Evolutionary conservation across 1,284 basidiomycete species (phyloP).

Genomic region (Ceratobasidium sp.): DNA sequence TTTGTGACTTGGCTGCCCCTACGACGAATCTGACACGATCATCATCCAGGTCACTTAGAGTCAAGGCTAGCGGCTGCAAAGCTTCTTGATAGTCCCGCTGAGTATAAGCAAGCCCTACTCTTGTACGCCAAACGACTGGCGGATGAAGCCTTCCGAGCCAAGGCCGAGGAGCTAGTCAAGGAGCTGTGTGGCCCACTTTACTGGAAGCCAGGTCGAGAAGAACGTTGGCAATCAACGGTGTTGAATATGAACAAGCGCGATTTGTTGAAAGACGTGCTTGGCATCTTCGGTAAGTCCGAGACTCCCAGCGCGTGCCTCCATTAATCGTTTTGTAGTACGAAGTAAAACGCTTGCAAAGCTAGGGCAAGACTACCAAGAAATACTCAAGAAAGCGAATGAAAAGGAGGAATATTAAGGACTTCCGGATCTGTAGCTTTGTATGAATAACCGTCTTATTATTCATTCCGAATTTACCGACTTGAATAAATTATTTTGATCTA

Average conservation of each 20-base stretch:
- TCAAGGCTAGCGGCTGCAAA: slow-evolving; percentile 79
- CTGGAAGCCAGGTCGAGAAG: slow-evolving; percentile 74
- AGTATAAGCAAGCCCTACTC: slow-evolving; percentile 82
- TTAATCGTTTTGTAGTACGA: slow-evolving; percentile 63
- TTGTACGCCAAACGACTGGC: slow-evolving; percentile 86
- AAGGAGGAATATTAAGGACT: slow-evolving; percentile 39
- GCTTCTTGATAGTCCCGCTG: slow-evolving; percentile 81
- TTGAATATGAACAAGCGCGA: slow-evolving; percentile 82
- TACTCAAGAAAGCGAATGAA: slow-evolving; percentile 63
- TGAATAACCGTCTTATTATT: too few relatives aligned
- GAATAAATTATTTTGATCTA: too few relatives aligned
- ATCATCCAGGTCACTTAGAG: slow-evolving; percentile 77
- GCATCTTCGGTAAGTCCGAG: slow-evolving; percentile 73
- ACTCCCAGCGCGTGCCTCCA: background rate
- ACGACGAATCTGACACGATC: too few relatives aligned
- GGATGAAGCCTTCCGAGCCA: slow-evolving; percentile 86
- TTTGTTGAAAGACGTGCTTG: slow-evolving; percentile 81
- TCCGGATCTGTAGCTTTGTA: too few relatives aligned
- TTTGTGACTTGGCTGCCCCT: background rate
- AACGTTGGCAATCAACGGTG: slow-evolving; percentile 75
- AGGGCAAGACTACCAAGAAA: slow-evolving; percentile 83
- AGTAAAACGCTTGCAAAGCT: slow-evolving; percentile 80
- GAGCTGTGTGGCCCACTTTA: slow-evolving; percentile 86
- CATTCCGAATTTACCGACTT: too few relatives aligned
- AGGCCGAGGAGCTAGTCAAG: slow-evolving; percentile 88